These are phyloP conservation scores for Backusella sp. DNA, from an alignment of 192 early-diverging fungal species.

Conservation along the genomic window DNA sequence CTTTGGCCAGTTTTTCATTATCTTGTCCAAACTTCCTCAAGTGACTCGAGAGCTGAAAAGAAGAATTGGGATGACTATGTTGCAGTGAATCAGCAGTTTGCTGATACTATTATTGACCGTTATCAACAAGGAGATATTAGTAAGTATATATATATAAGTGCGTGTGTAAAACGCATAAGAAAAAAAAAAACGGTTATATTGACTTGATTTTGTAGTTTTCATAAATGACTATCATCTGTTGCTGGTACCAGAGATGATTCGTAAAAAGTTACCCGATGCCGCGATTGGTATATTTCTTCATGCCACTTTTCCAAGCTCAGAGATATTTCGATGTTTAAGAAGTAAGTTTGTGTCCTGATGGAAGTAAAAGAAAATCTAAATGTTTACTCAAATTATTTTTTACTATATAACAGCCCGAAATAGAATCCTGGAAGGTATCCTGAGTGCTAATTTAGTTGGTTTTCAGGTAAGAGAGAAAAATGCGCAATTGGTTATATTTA, in stretches of 20 bases:
- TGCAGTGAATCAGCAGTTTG: slow-evolving; percentile 79
- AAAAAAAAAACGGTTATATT: not conserved
- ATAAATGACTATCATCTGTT: slow-evolving; percentile 98
- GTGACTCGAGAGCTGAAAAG: slow-evolving; percentile 61
- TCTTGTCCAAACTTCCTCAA: slow-evolving; percentile 77
- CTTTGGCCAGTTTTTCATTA: slow-evolving; percentile 98
- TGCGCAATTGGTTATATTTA: not conserved
- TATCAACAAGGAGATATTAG: slow-evolving; percentile 80
- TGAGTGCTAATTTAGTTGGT: slow-evolving; percentile 89
- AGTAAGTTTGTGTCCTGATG: slow-evolving; percentile 38
- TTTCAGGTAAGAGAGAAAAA: slow-evolving; percentile 66
- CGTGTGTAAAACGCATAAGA: not conserved
- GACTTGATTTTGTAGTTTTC: slow-evolving; percentile 65
- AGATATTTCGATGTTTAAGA: slow-evolving; percentile 92
- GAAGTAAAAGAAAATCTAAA: not conserved
- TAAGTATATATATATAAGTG: slow-evolving; percentile 33
- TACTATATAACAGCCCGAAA: slow-evolving; percentile 54
- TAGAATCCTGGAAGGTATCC: slow-evolving; percentile 82
- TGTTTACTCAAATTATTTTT: not conserved
- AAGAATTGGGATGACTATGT: slow-evolving; percentile 80
- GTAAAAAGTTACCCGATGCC: slow-evolving; percentile 78
- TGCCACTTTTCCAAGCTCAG: slow-evolving; percentile 94
- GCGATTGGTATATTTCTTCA: slow-evolving; percentile 96
- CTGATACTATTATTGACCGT: slow-evolving; percentile 65
- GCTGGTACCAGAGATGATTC: slow-evolving; percentile 86